Base-by-base conservation (phyloP, 495 filamentous ascomycete genomes). In the Xeromyces bisporus region DNA sequence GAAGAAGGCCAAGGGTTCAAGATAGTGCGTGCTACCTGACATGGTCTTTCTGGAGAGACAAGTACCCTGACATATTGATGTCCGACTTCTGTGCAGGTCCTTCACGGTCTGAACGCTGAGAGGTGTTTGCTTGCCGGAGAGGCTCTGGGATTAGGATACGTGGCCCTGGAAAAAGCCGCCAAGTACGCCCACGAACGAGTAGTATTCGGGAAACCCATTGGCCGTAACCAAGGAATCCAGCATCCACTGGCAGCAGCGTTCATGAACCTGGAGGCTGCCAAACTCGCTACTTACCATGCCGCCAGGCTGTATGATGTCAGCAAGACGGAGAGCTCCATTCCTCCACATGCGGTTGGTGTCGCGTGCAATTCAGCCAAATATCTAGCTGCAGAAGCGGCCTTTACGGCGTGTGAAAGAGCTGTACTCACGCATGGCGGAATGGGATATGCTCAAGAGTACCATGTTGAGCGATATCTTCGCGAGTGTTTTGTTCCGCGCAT, bases 31-130 rank as follows among this genome's bases (percentile, higher is more conserved):
- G 20, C 20, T 9, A 21, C 20, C n/a, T 5, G 20, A 21, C 9
- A 21, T 21, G 4, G 20, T 5, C 9, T 21, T 9, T 21, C 20
- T 21, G 5, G 20, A 21, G 20, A 21, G 5, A 21, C 20, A 5
- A 9, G 5, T 21, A 9, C 20, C 4, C 5, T 21, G 20, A 21
- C n/a, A n/a, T n/a, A n/a, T n/a, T n/a, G n/a, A n/a, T n/a, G 20
- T 21, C 20, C 9, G 20, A 21, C 20, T 21, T 21, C 9, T 21
- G 20, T 5, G 9, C 20, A 21, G 20, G 20, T 86, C 23, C 61
- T 85, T 4, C 79, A 84, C 48, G 80, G 80, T 14, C 80, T 87
- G 80, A 87, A 84, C 38, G 77, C 79, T 3, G 80, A 87, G 50
- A 68, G 80, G 17, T 79, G 75, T 44, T 65, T 84, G 3, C 60